Evolutionary conservation across 495 filamentous ascomycete species (phyloP), one percentile per base, ranked within the genome.

Genomic region (Cercophora scortea): DNA sequence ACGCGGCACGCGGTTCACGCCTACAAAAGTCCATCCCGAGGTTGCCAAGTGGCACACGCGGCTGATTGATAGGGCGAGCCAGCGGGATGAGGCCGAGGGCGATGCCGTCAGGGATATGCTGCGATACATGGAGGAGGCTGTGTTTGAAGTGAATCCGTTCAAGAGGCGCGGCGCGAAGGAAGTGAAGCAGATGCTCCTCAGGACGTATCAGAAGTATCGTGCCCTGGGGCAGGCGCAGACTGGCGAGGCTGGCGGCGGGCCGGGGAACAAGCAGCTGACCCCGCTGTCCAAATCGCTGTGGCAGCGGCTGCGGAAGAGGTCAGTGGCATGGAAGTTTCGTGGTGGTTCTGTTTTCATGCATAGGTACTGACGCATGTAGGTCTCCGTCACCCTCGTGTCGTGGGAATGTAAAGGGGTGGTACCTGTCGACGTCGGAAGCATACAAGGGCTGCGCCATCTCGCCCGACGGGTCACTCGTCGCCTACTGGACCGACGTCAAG

Each of bases 381-480:
- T 25, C 25, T 25, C 25, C 25, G 25, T 25, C 25, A 5, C 25
- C 25, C 25, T 25, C 25, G 25, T 25, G 25, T 5, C 18, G 42
- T 16, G 47, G 39, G 17, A 32, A 47, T 43, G 43, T 56, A 13
- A 40, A 49, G 38, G 46, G 32, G 6, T 62, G 56, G 56, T 18
- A 17, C 11, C 16, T 59, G 32, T 48, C 55, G 6, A 32, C 50
- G 18, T 10, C 50, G 39, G 57, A 60, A 32, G 40, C 51, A 10
- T 52, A 60, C 41, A 60, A 57, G 36, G 62, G 61, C 13, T 71
- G 61, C 25, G 61, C 58, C 12, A 63, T 69, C 35, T 64, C 68
- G 0, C 59, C 55, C 3, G 54, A 54, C 16, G 60, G 56, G 8
- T 46, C 54, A 12, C 39, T 62, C 8, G 54, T 71, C 41, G 66